Evolutionary conservation across 192 early-diverging fungal species (phyloP).

Genomic region (Podila epicladia): DNA sequence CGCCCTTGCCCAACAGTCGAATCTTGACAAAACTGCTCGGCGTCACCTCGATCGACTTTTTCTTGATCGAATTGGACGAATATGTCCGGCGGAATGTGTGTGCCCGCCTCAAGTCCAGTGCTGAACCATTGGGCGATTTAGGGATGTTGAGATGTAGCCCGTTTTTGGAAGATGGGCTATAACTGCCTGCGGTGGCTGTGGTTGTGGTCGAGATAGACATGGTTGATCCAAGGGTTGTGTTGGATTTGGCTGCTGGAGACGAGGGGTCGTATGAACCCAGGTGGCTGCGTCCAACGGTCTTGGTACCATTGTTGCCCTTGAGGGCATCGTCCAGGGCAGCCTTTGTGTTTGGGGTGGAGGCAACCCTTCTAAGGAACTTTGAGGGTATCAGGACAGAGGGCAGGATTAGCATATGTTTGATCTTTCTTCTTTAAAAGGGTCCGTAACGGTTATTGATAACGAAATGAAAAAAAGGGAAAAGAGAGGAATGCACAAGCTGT

Average conservation of each 20-base stretch:
- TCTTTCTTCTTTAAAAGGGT: constrained; percentile 3
- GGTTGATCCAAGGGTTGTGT: constrained; percentile 36
- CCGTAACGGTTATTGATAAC: constrained; percentile 9
- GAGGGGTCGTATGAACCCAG: constrained; percentile 27
- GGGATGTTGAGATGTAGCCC: constrained; percentile 24
- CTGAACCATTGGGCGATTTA: constrained; percentile 27
- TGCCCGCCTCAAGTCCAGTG: constrained; percentile 39
- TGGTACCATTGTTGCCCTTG: constrained; percentile 9
- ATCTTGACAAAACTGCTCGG: constrained; percentile 92
- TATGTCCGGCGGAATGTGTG: constrained; percentile 78
- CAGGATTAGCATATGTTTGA: constrained; percentile 20
- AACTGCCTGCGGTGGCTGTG: constrained; percentile 16
- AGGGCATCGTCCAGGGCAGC: constrained; percentile 14
- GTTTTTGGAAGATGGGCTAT: constrained; percentile 10
- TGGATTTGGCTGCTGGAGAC: constrained; percentile 32
- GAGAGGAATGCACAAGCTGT: neutral
- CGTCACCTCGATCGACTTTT: constrained; percentile 83
- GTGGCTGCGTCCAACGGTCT: constrained; percentile 13
- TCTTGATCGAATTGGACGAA: constrained; percentile 84
- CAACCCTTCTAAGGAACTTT: constrained; percentile 58
- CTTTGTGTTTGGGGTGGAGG: constrained; percentile 61
- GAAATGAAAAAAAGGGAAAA: neutral
- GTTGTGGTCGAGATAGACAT: constrained; percentile 19
- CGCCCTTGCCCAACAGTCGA: constrained; percentile 94
- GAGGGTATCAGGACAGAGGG: neutral